Percentiles rank a stretch among this genome's conserved stretches.
phyloP scores from a whole-genome alignment of 176 grass and related monocot species.

The Elymus sibiricus region DNA sequence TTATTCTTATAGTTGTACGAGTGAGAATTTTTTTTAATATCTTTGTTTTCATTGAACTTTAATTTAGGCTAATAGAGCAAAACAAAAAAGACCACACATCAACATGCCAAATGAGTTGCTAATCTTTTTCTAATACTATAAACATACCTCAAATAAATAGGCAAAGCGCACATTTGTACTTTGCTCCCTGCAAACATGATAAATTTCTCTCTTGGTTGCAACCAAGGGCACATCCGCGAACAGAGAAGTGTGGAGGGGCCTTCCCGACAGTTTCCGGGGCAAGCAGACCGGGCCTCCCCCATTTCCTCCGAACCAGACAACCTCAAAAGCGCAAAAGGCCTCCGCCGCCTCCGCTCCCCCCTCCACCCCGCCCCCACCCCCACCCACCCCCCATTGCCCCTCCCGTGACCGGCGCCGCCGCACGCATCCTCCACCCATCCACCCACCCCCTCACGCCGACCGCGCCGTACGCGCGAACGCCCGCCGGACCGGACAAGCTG shows the following conservation, averaged over 20 bases:
- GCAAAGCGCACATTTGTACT: neutral
- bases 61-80: too few species aligned
- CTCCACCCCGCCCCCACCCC: neutral
- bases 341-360: conserved; percentile 38
- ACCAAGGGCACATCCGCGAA: neutral
- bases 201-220: too few species aligned
- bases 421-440: neutral
- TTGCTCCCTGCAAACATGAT: neutral
- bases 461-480: neutral
- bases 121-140: too few species aligned
- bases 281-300: neutral
- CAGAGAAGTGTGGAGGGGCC: neutral
- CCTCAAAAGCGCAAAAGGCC: conserved; percentile 21
- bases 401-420: conserved; percentile 8
- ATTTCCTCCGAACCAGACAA: conserved; percentile 27
- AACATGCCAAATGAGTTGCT: too few species aligned
- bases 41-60: too few species aligned
- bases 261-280: neutral
- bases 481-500: neutral
- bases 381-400: neutral
- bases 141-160: neutral
- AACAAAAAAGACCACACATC: too few species aligned
- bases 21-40: too few species aligned
- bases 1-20: too few species aligned
- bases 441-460: neutral